Evolutionary conservation across 495 filamentous ascomycete species (phyloP), one percentile per base, ranked within the genome.

Genomic region (Opeltia flavorubescens): DNA sequence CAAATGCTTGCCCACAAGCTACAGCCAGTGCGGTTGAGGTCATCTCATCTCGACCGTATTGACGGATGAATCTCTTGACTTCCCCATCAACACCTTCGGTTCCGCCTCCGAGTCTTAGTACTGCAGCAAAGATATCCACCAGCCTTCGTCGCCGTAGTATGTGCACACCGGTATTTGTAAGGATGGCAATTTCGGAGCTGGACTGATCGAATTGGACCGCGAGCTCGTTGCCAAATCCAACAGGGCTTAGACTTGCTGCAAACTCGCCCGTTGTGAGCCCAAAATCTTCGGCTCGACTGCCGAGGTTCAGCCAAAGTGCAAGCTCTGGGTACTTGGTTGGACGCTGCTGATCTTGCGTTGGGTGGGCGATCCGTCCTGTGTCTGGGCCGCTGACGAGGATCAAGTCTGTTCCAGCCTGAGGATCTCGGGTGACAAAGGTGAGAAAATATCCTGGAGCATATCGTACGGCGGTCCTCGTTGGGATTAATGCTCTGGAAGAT

Each of bases 181-280:
- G 67, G 28, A 99, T 79, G 5, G 88, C 93, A 44, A 95, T 76
- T 55, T 96, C 88, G 9, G 82, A 74, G 3, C 80, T 73, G 0
- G 77, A 68, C 23, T 84, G 71, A 55, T 96, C 93, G 51, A 87
- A 95, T 58, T 99, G 91, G 31, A 93, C 80, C 5, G 93, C 87
- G 49, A 94, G 67, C 60, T 99, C 91, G 54, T 99, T 99, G 15
- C 88, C 88, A 56, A 94, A 98, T 0, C 89, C 89, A 12, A 75
- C 61, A 8, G 91, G 85, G 17, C 74, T 74, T n/a, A 58, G 57
- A 0, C 75, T 65, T 12, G 86, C 84, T 13, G 75, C 71, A 34
- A 86, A 86, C 13, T 80, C 72, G 3, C 70, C 66, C 1, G 83
- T 83, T 31, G 83, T 76, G 5, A 88, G 64, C 2, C 87, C 86